Percentiles rank a stretch among this genome's conserved stretches.
These are phyloP conservation scores for Ceratocystis cubensis DNA, from an alignment of 2,329 filamentous ascomycete species.

Conservation along the genomic window DNA sequence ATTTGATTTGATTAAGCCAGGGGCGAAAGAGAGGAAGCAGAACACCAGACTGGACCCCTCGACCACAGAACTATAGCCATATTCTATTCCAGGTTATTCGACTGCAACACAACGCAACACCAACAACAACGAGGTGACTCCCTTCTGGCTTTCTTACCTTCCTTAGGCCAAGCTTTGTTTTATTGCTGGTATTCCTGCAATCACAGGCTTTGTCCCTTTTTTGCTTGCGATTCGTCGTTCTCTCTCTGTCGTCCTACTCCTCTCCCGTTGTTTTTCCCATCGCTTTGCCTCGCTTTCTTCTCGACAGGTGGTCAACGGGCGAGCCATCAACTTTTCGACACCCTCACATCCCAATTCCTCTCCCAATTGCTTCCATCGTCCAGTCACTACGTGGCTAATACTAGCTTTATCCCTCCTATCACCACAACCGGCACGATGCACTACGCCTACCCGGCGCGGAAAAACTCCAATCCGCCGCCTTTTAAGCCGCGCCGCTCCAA, in stretches of 20 bases:
- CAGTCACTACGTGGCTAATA: not conserved
- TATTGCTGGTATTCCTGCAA: not conserved
- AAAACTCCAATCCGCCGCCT: slow-evolving; percentile 62
- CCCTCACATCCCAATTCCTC: not conserved
- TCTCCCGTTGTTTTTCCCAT: not conserved
- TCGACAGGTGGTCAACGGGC: slow-evolving; percentile 4
- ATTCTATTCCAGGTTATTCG: slow-evolving; percentile 6
- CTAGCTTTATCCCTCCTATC: slow-evolving; percentile 2
- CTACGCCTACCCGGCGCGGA: slow-evolving; percentile 78
- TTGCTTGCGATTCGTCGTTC: not conserved
- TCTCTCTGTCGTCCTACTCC: not conserved
- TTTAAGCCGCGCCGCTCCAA: slow-evolving; percentile 51
- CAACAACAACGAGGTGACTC: not conserved
- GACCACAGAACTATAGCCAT: slow-evolving; percentile 6
- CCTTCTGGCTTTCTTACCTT: slow-evolving; percentile 8
- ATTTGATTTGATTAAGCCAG: slow-evolving; percentile 18
- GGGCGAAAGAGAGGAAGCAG: slow-evolving; percentile 16
- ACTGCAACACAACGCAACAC: not conserved
- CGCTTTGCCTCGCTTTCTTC: not conserved
- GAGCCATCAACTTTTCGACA: slow-evolving; percentile 8
- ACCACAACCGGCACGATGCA: slow-evolving; percentile 49
- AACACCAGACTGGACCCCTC: slow-evolving; percentile 16
- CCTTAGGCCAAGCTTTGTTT: not conserved
- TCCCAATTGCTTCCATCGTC: not conserved
- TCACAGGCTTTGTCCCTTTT: not conserved